Base-by-base conservation (phyloP, 345 rosid species). In the Combretum micranthum region DNA sequence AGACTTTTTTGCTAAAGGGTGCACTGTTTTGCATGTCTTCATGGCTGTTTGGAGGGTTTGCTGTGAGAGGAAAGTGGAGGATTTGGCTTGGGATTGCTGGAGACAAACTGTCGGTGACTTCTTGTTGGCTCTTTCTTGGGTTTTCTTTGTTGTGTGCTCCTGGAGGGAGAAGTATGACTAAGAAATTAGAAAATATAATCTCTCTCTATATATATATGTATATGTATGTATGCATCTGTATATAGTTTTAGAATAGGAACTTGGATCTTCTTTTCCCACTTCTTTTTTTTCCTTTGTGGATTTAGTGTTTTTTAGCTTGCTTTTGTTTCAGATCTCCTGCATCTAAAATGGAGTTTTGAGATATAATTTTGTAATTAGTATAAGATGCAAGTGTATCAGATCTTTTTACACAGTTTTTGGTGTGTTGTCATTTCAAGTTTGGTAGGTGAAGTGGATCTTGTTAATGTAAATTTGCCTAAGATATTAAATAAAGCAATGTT, bases 91-190 rank as follows among this genome's bases (percentile, higher is more conserved):
- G 77, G 94, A 81, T 66, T 83, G 79, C 64, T 19, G 74, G 47
- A 70, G 82, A 53, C 78, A 73, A 69, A 81, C 83, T 13, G 79
- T 79, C 56, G 87, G 85, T 50, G 89, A 79, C 50, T 20, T 75
- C 57, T 4, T 81, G n/a, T 55, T 86, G 72, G 79, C 77, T 15
- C 70, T 83, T 21, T 86, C 94, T 11, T 81, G 89, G 94, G 74
- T 83, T 6, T 72, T 79, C 66, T 73, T 86, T 48, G 77, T 86
- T n/a, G 82, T 79, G 44, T 86, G 59, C 75, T 73, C 87, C n/a
- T 79, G 94, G 94, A 75, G 79, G 53, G 94, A 86, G 62, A 86
- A 79, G 76, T 83, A 86, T 60, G 89, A 83, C 68, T 83, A 64
- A 64, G 47, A 39, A 17, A 32, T 15, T 16, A 6, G 17, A 20